Evolutionary conservation across 495 filamentous ascomycete species (phyloP), one percentile per base, ranked within the genome.

Genomic region (Articulospora tetracladia): DNA sequence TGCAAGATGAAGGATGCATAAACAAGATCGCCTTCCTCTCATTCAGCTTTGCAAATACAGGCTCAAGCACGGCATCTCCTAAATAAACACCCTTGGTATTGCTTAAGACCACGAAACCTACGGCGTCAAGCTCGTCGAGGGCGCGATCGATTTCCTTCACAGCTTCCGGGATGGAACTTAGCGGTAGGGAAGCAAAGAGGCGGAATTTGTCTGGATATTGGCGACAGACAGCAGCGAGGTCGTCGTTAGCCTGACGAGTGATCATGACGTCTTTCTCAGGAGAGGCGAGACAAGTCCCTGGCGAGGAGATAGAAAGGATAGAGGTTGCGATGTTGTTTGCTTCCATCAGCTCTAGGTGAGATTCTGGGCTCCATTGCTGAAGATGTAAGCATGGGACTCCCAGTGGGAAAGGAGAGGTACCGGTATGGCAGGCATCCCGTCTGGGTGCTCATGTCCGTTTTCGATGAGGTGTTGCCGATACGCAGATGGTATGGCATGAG

Each of bases 31-130:
- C 66, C 2, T 72, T 70, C 1, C 68, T 64, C 7, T 65, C 39
- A 30, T 73, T 70, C 6, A 80, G 61, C 34, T 69, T 68, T 0
- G 69, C 63, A 20, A 74, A 79, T 8, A 85, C 62, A 0, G 70
- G 70, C 23, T 70, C 70, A 39, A 85, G 70, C 2, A 41, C 23
- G 1, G 67, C 23, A 55, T 81, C 75, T 11, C 83, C 81, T 3
- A 81, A 72, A 59, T 85, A 86, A 17, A 72, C 62, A 6, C 80
- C 80, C 46, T 80, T 73, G 17, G 73, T 72, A 27, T 78, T 79
- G 24, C 81, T 76, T 57, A 78, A 47, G 25, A 85, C 58, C 17
- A 69, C 72, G 47, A 84, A 75, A 20, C 83, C 80, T 39, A 77
- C 76, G n/a, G 76, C 74, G 32, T 69, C 58, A 10, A 77, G 59